Conservation (phyloP, 78 protist genomes). For the Dictyostelium intermedium region DNA sequence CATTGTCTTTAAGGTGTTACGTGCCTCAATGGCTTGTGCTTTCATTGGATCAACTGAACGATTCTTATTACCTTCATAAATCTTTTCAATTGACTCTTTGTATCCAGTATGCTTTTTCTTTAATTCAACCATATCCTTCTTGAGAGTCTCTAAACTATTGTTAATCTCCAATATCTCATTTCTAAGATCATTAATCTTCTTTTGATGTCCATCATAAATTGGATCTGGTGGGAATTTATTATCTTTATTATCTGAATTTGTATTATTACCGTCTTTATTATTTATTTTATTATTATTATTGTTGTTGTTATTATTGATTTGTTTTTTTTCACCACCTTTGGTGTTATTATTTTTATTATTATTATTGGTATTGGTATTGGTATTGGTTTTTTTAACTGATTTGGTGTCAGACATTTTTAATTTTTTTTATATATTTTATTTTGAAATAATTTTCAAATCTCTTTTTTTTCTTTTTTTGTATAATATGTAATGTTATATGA, state of each 20-base stretch:
- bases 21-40: not conserved
- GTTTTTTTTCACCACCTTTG: constrained; percentile 15
- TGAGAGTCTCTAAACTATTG: not conserved
- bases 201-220: not conserved
- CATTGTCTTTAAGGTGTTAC: not conserved
- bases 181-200: not conserved
- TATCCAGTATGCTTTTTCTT: not conserved
- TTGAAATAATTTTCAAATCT: not conserved
- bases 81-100: not conserved
- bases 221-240: constrained; percentile 28
- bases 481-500: not conserved
- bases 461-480: not conserved
- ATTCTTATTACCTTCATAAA: not conserved
- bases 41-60: not conserved
- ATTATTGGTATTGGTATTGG: not conserved
- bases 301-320: not conserved
- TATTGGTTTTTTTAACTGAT: not conserved
- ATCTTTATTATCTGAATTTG: not conserved
- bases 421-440: not conserved
- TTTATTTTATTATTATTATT: not conserved
- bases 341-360: not conserved
- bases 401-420: not conserved
- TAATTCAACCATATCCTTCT: not conserved
- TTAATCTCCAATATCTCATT: not conserved
- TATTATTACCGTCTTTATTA: not conserved